Conservation (phyloP, 257 asterid genomes). For the Sherardia arvensis region DNA sequence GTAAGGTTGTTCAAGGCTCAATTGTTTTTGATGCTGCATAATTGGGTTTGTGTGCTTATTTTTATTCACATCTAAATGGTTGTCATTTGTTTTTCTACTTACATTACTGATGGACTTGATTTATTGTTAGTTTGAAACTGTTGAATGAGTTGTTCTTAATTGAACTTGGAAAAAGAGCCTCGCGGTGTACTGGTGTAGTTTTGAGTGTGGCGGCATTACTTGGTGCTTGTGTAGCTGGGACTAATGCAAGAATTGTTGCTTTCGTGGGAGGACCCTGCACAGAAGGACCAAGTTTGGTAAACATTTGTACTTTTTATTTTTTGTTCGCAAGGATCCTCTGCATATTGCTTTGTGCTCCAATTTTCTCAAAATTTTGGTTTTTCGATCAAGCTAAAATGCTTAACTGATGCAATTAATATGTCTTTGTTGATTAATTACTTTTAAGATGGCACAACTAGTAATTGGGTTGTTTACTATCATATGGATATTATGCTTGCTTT, state of each 20-base stretch:
- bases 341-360: too few species aligned
- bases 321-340: too few species aligned
- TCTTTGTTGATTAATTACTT: too few species aligned
- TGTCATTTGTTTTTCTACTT: neutral
- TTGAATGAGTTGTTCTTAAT: conserved; percentile 93
- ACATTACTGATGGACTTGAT: conserved; percentile 4
- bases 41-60: conserved; percentile 39
- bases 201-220: conserved; percentile 86
- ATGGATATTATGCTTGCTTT: too few species aligned
- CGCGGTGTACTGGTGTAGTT: conserved; percentile 90
- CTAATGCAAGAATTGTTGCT: conserved; percentile 79
- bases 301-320: conserved; percentile 16
- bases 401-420: too few species aligned
- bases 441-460: too few species aligned
- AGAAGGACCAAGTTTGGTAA: conserved; percentile 98
- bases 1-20: too few species aligned
- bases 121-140: conserved; percentile 34
- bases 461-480: too few species aligned
- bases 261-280: conserved; percentile 99
- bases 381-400: too few species aligned
- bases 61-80: neutral
- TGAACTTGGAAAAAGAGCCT: conserved; percentile 67
- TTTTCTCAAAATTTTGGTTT: too few species aligned
- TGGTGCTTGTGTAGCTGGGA: conserved; percentile 74
- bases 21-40: too few species aligned